Base-by-base conservation (phyloP, 805 yeast genomes). In the Candida sanyiensis region DNA sequence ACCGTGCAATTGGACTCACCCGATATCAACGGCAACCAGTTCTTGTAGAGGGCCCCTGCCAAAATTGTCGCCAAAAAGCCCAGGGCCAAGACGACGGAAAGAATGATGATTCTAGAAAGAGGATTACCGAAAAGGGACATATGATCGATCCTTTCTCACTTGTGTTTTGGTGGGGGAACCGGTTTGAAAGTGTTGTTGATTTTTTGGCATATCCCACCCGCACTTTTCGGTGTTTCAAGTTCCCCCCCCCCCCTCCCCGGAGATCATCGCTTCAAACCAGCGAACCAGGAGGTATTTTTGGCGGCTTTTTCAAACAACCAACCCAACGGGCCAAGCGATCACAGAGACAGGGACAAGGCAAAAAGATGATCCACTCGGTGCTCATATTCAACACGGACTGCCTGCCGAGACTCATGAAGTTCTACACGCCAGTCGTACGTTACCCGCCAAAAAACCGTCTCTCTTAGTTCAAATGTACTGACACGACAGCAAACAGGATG, bases 331-430 rank as follows among this genome's bases (percentile, higher is more conserved):
- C 31, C 15, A 12, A 15, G 32, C 11, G 8, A 8, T 22, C 10
- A 22, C 10, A 22, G 25, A 22, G 25, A n/a, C n/a, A n/a, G n/a
- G n/a, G n/a, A n/a, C n/a, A n/a, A n/a, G n/a, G n/a, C n/a, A n/a
- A n/a, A 13, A 7, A 20, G 8, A 86, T 87, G 96, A 87, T 87
- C 42, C 93, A 87, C 58, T 83, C 95, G 5, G 93, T 85, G 17
- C 64, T 86, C 35, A 84, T 85, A 58, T 82, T 93, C 62, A 90
- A 90, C 62, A 88, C 83, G 48, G 83, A 83, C 52, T 95, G 97
- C 3, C 73, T 84, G 33, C 96, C 97, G 1, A 74, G 98, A 40
- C 66, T 93, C 33, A 77, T 84, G 59, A 88, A 88, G 60, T 93
- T 90, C 65, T 93, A 93, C 59, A 85, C 96, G 0, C 94, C 95